Percentiles rank a stretch among this genome's conserved stretches.
These are phyloP conservation scores for Styphnolobium japonicum DNA, from an alignment of 306 rosid species.

Conservation along the genomic window DNA sequence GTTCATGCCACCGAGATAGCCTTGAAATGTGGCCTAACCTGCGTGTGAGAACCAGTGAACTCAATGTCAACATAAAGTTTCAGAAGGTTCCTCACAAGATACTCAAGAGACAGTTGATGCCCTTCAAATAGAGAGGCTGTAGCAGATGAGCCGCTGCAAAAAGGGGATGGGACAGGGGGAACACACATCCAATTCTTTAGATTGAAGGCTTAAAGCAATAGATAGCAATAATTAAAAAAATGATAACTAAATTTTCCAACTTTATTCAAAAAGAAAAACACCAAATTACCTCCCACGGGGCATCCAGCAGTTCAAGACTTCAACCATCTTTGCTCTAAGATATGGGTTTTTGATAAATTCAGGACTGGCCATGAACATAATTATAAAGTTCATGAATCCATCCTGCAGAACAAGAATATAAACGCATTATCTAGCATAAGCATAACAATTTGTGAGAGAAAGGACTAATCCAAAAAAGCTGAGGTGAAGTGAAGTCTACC, in stretches of 20 bases:
- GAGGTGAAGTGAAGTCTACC: conserved; percentile 42
- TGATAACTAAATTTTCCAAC: neutral
- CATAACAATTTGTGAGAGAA: conserved; percentile 5
- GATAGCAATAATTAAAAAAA: neutral
- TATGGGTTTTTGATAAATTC: conserved; percentile 86
- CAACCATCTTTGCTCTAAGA: conserved; percentile 98
- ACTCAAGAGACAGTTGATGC: conserved; percentile 87
- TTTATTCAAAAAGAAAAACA: conserved; percentile 16
- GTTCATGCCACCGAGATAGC: conserved; percentile 8
- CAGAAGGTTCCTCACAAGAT: conserved; percentile 94
- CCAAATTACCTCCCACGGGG: conserved; percentile 79
- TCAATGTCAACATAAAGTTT: conserved; percentile 98
- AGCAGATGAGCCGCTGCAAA: conserved; percentile 70
- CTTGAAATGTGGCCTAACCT: conserved; percentile 52
- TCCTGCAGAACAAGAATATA: conserved; percentile 59
- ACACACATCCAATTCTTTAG: conserved; percentile 27
- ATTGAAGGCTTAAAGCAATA: conserved; percentile 18
- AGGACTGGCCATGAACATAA: conserved; percentile 99
- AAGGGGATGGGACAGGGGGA: conserved; percentile 2
- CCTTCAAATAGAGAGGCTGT: conserved; percentile 90
- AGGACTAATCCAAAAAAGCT: conserved; percentile 6
- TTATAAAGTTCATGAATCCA: conserved; percentile 93
- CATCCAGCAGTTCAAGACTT: conserved; percentile 97
- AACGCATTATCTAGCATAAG: neutral
- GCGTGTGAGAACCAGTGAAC: conserved; percentile 98